Base-by-base conservation (phyloP, 2,329 filamentous ascomycete genomes). In the Cladosporium sp. region DNA sequence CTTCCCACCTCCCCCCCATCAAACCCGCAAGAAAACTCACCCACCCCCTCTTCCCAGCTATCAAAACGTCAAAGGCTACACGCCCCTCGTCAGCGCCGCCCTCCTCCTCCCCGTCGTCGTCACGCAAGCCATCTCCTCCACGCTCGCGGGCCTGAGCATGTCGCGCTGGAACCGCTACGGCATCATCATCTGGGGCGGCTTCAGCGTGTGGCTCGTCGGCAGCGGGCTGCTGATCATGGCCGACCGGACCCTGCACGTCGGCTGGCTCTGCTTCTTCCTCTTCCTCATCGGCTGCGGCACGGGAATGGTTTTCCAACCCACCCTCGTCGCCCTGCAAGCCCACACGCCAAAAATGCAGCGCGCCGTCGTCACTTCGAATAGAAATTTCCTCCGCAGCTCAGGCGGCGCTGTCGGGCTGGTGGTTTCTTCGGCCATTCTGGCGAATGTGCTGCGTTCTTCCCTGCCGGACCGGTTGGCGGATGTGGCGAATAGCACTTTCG, bases 351-450 rank as follows among this genome's bases (percentile, higher is more conserved):
- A 86, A 19, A 72, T 79, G 18, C 76, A 75, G 37, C 73, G 76
- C 20, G 84, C 88, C 57, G 84, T 86, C 38, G 85, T 82, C 13
- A 79, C 82, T 0, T 2, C 78, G 84, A 17, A 83, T 82, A 0
- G 78, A 89, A 47, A 85, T 89, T 2, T 74, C 90, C 30, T 88
- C 87, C 19, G 82, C 85, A 17, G 85, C 89, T 41, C 78, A 90
- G 81, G 82, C 0, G 72, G 85, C 0, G 80, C 80, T 0, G 67
- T 83, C 7, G 79, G 77, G 0, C 27, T 90, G 91, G 70, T 83
- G 88, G 69, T 90, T 90, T 64, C 72, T 78, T 53, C 87, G 89
- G 82, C 79, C 79, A 1, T 83, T 2, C 64, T 78, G 12, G 44
- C 56, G 8, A 68, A 61, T 30, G 58, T 64, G 0, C 54, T 68